phyloP scores from a whole-genome alignment of 352 stramenopile species.

The Pythium brachiatum region DNA sequence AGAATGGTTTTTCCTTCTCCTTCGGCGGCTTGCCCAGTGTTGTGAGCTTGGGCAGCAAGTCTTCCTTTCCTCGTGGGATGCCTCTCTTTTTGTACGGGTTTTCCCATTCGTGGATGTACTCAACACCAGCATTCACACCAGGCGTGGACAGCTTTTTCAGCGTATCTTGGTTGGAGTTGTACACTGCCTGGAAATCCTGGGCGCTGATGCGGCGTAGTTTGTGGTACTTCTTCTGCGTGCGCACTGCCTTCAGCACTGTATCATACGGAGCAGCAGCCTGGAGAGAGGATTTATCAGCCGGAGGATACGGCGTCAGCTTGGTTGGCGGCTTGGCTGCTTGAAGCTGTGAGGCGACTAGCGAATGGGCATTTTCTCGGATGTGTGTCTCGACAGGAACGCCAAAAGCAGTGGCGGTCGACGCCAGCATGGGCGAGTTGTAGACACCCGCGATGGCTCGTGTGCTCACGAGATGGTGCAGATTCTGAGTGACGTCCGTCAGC shows the following conservation, averaged over 20 bases:
- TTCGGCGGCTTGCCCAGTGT: slow-evolving; percentile 40
- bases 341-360: slow-evolving; percentile 35
- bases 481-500: slow-evolving; percentile 48
- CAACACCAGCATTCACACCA: slow-evolving; percentile 49
- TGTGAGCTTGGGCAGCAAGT: slow-evolving; percentile 47
- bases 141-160: slow-evolving; percentile 37
- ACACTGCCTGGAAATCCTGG: slow-evolving; percentile 47
- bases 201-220: slow-evolving; percentile 45
- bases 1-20: slow-evolving; percentile 42
- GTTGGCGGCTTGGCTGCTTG: slow-evolving; percentile 32
- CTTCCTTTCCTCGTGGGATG: slow-evolving; percentile 42
- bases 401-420: slow-evolving; percentile 42
- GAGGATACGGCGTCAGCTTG: slow-evolving; percentile 48
- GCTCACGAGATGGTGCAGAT: slow-evolving; percentile 65
- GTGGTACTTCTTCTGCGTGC: slow-evolving; percentile 62
- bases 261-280: slow-evolving; percentile 47
- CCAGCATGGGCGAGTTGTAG: slow-evolving; percentile 54
- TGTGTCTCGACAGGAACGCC: slow-evolving; percentile 58
- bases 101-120: slow-evolving; percentile 61
- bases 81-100: slow-evolving; percentile 73
- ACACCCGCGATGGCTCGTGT: slow-evolving; percentile 50
- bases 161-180: slow-evolving; percentile 45
- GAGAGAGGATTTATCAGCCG: slow-evolving; percentile 47
- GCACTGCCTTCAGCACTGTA: slow-evolving; percentile 35
- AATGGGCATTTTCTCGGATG: slow-evolving; percentile 54